A percentile compares a stretch with the other conserved stretches of the same genome.
Conservation (phyloP, 805 yeast genomes). For the Ogataea philodendri region DNA sequence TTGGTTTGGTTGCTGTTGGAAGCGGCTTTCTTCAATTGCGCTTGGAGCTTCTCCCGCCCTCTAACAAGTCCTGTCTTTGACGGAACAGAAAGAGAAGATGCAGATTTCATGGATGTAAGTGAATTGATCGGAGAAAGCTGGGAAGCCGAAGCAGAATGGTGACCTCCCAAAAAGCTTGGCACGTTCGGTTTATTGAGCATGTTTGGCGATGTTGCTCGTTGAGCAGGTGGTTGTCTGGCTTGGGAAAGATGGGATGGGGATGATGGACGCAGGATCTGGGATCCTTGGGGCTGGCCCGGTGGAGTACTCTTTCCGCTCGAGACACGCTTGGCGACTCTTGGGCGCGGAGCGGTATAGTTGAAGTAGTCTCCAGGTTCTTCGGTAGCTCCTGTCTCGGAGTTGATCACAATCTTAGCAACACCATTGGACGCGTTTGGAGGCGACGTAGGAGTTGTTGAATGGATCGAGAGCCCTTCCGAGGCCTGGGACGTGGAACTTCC, state of each 20-base stretch:
- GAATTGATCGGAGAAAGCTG: slow-evolving; percentile 8
- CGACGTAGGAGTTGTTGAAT: slow-evolving; percentile 15
- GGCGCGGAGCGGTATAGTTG: slow-evolving; percentile 30
- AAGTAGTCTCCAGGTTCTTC: slow-evolving; percentile 27
- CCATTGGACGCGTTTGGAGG: slow-evolving; percentile 12
- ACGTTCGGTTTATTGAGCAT: slow-evolving; percentile 7
- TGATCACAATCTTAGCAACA: slow-evolving; percentile 15
- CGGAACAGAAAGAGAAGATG: slow-evolving; percentile 4
- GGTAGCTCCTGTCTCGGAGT: slow-evolving; percentile 16
- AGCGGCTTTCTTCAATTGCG: slow-evolving; percentile 24
- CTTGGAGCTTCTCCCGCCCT: slow-evolving; percentile 24
- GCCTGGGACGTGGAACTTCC: slow-evolving; percentile 17
- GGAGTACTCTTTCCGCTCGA: slow-evolving; percentile 12
- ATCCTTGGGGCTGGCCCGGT: slow-evolving; percentile 8
- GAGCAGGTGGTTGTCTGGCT: slow-evolving; percentile 17
- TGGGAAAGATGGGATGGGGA: slow-evolving; percentile 11
- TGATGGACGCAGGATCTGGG: slow-evolving; percentile 9
- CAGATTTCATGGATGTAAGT: slow-evolving; percentile 1
- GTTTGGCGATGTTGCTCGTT: slow-evolving; percentile 16
- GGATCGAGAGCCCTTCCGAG: slow-evolving; percentile 14
- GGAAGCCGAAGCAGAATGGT: slow-evolving; percentile 1
- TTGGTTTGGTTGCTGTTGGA: slow-evolving; percentile 13
- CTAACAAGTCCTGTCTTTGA: slow-evolving; percentile 20
- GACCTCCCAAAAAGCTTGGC: slow-evolving; percentile 5
- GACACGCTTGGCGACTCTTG: slow-evolving; percentile 15